These are phyloP conservation scores for Podaxis sp. DNA, from an alignment of 768 basidiomycete genomes.

Conservation along the genomic window DNA sequence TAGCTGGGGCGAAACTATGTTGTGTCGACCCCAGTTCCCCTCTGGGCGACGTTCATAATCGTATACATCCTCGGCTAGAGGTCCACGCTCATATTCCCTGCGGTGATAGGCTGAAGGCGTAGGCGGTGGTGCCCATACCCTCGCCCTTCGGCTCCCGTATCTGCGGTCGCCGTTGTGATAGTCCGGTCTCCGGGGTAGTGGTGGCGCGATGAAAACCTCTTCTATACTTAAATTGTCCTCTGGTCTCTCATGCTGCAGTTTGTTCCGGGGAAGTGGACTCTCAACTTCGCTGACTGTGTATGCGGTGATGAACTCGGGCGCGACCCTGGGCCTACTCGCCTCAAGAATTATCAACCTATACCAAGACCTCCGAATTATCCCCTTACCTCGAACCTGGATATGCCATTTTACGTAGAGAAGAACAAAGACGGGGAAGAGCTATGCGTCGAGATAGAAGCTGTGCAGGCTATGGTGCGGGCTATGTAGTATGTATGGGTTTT, in stretches of 20 bases:
- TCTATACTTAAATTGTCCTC: constrained; percentile 9
- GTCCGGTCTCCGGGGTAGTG: constrained; percentile 8
- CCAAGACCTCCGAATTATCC: too few species aligned
- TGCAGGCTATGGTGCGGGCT: not conserved
- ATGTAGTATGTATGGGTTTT: not conserved
- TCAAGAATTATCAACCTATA: not conserved
- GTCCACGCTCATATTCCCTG: not conserved
- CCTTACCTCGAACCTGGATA: constrained; percentile 5
- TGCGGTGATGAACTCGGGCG: not conserved
- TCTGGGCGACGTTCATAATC: not conserved
- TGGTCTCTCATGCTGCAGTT: not conserved
- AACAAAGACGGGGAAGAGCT: not conserved
- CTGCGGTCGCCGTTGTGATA: not conserved
- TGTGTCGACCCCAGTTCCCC: not conserved
- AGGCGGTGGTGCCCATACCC: not conserved
- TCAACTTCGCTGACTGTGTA: constrained; percentile 14
- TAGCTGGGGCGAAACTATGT: not conserved
- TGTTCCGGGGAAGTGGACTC: constrained; percentile 5
- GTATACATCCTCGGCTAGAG: not conserved
- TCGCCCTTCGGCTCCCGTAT: not conserved
- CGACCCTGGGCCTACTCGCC: not conserved
- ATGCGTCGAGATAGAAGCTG: not conserved
- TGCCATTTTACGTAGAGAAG: not conserved
- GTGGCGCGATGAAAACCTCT: constrained; percentile 11
- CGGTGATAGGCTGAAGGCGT: not conserved